Evolutionary conservation across 129 eudicot species (phyloP), one percentile per base, ranked within the genome.

Genomic region (Centaurea solstitialis): DNA sequence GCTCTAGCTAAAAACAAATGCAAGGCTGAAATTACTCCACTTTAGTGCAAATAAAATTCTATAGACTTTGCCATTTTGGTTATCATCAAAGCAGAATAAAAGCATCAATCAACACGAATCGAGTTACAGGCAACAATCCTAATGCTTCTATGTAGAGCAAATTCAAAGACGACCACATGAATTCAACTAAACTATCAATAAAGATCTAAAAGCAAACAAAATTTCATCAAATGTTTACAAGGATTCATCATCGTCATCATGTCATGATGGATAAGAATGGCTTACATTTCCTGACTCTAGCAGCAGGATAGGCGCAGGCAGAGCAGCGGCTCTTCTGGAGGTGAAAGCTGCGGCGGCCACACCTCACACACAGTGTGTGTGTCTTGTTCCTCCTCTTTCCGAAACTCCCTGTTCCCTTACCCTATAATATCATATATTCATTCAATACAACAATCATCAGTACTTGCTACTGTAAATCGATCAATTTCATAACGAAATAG

Each of bases 311-410:
- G 33, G 89, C 89, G 35, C 89, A 86, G 43, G 89, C 89, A 2
- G 89, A 86, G 79, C 89, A 86, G 7, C 86, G 79, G 76, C 87
- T 82, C 87, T 86, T 86, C 79, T 86, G 89, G 66, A 86, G 50
- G 64, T 86, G 89, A 17, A 86, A 86, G 45, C 86, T 82, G 15
- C 86, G 86, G 72, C 86, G 86, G 40, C 89, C 89, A n/a, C 89
- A 86, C 71, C 89, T 61, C 37, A 86, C 89, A 74, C 89, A 86
- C 79, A 86, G 84, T 70, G 89, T 86, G 86, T 86, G 89, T 70
- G 86, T 86, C 80, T 86, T 86, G 86, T 86, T 86, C 89, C 89
- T 86, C 86, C 89, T 86, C 89, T 86, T 86, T 26, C 89, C 89
- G 47, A 86, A 86, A 12, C 89, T 86, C 37, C 89, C 89, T 6